Percentiles rank a stretch among this genome's conserved stretches.
Evolutionary conservation across 495 filamentous ascomycete genomes (phyloP).

Genomic region (Aspergillus hancockii): DNA sequence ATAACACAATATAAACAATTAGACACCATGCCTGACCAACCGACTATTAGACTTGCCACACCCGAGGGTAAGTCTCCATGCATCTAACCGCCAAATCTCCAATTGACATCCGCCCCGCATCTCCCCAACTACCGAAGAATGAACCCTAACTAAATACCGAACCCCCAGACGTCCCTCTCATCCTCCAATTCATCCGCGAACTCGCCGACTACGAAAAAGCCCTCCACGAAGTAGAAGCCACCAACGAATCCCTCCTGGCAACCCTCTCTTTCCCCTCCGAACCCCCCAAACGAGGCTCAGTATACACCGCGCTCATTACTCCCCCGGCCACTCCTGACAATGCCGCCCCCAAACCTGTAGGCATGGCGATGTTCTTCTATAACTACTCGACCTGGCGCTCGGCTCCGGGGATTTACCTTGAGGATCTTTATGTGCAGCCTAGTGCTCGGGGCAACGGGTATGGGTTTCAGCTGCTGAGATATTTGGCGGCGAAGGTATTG

Average conservation of each 20-base stretch:
- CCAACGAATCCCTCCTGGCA: slow-evolving; percentile 64
- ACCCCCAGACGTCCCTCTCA: slow-evolving; percentile 72
- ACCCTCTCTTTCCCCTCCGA: slow-evolving; percentile 75
- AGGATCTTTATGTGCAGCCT: slow-evolving; percentile 84
- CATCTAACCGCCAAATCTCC: not conserved
- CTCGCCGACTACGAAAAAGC: slow-evolving; percentile 82
- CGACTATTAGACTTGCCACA: slow-evolving; percentile 51
- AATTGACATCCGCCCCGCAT: not conserved
- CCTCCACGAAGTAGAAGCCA: slow-evolving; percentile 74
- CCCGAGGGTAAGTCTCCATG: slow-evolving; percentile 35
- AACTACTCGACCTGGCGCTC: slow-evolving; percentile 86
- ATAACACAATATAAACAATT: not conserved
- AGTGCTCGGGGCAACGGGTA: slow-evolving; percentile 73
- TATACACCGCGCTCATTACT: slow-evolving; percentile 46
- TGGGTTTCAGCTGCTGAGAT: slow-evolving; percentile 71
- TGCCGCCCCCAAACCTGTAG: slow-evolving; percentile 44
- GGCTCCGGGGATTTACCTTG: slow-evolving; percentile 86
- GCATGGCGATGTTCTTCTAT: slow-evolving; percentile 68
- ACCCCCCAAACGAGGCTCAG: slow-evolving; percentile 38
- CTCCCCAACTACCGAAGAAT: not conserved
- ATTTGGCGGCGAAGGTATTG: slow-evolving; percentile 72
- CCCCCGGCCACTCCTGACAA: slow-evolving; percentile 30
- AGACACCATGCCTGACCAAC: slow-evolving; percentile 36
- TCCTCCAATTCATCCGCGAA: slow-evolving; percentile 82
- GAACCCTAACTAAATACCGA: slow-evolving; percentile 14